Evolutionary conservation across 1,139 yeast species (phyloP).

Genomic region (Kodamaea arcana): DNA sequence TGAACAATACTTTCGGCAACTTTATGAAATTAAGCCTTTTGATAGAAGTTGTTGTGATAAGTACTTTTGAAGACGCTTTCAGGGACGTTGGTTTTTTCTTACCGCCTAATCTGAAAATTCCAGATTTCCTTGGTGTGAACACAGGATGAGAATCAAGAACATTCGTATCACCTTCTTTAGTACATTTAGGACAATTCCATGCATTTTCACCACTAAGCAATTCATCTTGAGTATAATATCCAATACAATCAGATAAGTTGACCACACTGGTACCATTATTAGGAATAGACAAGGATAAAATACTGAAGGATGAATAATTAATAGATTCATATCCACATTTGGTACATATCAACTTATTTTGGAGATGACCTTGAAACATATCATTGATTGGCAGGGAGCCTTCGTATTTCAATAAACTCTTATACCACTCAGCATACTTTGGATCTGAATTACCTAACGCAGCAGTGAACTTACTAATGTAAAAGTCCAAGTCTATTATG

Average conservation of each 20-base stretch:
- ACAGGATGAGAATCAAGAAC: constrained; percentile 38
- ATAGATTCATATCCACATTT: constrained; percentile 59
- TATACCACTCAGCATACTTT: constrained; percentile 58
- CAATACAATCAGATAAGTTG: constrained; percentile 58
- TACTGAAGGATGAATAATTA: constrained; percentile 59
- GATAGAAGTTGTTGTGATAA: constrained; percentile 27
- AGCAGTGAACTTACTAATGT: constrained; percentile 31
- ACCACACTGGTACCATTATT: constrained; percentile 25
- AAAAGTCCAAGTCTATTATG: constrained; percentile 19
- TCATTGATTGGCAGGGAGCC: constrained; percentile 66
- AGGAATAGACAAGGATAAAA: constrained; percentile 67
- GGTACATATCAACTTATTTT: constrained; percentile 58
- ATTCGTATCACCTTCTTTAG: constrained; percentile 13
- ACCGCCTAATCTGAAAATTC: constrained; percentile 34
- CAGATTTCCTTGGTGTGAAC: constrained; percentile 27
- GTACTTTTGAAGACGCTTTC: constrained; percentile 4
- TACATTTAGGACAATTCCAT: constrained; percentile 74
- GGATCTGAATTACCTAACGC: constrained; percentile 30
- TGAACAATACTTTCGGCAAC: constrained; percentile 59
- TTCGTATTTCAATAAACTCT: constrained; percentile 44
- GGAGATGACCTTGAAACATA: constrained; percentile 64
- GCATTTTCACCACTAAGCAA: constrained; percentile 67
- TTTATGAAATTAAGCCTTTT: constrained; percentile 60
- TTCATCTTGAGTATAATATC: constrained; percentile 66
- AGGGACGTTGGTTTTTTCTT: constrained; percentile 34